These are phyloP conservation scores for Hemileia vastatrix DNA, from an alignment of 1,284 basidiomycete genomes.

Conservation along the genomic window DNA sequence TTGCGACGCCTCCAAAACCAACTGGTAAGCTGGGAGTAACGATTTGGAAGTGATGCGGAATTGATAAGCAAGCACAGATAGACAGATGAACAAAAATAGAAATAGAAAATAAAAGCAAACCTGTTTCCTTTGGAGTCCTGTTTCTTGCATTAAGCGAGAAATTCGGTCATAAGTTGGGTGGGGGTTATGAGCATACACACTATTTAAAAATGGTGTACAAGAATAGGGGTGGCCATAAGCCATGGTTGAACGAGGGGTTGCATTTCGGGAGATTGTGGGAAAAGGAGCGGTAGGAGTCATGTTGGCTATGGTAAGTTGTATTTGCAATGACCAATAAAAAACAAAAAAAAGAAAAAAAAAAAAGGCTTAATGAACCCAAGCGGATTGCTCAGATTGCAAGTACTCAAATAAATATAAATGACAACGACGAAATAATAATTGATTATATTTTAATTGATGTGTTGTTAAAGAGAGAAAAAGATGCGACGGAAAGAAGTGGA, in stretches of 20 bases:
- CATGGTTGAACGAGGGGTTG: constrained; percentile 4
- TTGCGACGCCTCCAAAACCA: constrained; percentile 22
- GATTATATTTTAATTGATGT: too few species aligned
- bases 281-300: constrained; percentile 1
- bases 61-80: neutral
- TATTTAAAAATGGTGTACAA: constrained; percentile 10
- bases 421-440: too few species aligned
- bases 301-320: neutral
- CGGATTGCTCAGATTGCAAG: too few species aligned
- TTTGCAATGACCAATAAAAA: too few species aligned
- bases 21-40: constrained; percentile 7
- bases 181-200: constrained; percentile 5
- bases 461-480: too few species aligned
- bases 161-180: constrained; percentile 11
- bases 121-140: constrained; percentile 14
- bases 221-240: constrained; percentile 18
- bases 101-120: neutral
- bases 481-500: too few species aligned
- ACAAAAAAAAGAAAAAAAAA: too few species aligned
- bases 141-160: constrained; percentile 3
- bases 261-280: too few species aligned
- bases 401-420: too few species aligned
- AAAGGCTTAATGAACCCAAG: too few species aligned
- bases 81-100: neutral
- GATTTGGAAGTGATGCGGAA: neutral